phyloP scores from a whole-genome alignment of 1,139 yeast genomes.

The Lodderomyces theae region DNA sequence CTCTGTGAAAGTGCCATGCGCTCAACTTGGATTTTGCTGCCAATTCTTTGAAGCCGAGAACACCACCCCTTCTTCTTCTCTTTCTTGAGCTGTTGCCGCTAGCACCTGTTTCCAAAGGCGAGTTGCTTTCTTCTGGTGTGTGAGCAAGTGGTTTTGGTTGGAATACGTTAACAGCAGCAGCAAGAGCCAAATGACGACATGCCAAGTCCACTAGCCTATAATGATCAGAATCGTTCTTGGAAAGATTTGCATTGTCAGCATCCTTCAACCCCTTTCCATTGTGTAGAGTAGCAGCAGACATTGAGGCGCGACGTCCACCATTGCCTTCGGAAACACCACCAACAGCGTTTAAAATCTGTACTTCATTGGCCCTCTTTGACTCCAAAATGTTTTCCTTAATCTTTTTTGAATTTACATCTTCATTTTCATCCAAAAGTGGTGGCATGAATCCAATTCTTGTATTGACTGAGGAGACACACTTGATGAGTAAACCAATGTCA shows the following conservation, averaged over 20 bases:
- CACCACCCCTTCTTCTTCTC: conserved; percentile 77
- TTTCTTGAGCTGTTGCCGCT: conserved; percentile 31
- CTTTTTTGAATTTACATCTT: conserved; percentile 36
- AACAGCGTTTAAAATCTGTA: conserved; percentile 25
- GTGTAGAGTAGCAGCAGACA: conserved; percentile 11
- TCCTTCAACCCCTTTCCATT: conserved; percentile 27
- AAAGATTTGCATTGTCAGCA: conserved; percentile 27
- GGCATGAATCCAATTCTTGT: conserved; percentile 55
- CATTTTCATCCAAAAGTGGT: conserved; percentile 49
- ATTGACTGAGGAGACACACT: conserved; percentile 60
- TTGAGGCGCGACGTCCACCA: conserved; percentile 3
- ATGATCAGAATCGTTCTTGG: conserved; percentile 66
- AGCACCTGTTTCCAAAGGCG: conserved; percentile 12
- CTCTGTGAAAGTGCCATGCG: conserved; percentile 95
- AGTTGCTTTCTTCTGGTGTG: conserved; percentile 12
- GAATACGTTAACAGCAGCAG: conserved; percentile 62
- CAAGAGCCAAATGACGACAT: conserved; percentile 78
- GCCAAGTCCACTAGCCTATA: conserved; percentile 72
- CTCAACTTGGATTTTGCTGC: conserved; percentile 80
- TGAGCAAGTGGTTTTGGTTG: conserved; percentile 18
- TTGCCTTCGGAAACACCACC: conserved; percentile 13
- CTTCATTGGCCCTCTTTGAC: conserved; percentile 27
- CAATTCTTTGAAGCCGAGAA: conserved; percentile 81
- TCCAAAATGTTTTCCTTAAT: conserved; percentile 42
- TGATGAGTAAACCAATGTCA: conserved; percentile 51